Base-by-base conservation (phyloP, 176 grass and related monocot genomes). In the Aegilops tauschii region DNA sequence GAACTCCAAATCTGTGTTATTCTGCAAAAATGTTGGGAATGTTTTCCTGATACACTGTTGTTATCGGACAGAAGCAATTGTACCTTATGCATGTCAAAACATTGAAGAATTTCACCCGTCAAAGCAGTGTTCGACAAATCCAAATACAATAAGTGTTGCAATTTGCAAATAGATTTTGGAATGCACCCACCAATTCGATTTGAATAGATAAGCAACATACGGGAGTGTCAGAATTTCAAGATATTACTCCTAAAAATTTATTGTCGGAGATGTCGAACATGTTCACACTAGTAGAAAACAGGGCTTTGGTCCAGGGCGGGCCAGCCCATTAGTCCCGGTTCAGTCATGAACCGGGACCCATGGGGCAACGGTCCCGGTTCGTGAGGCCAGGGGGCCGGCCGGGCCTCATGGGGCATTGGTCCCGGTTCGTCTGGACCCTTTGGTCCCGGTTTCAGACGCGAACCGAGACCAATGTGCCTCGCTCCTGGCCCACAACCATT, bases 181-280 rank as follows among this genome's bases (percentile, higher is more conserved):
- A 92, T 85, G 4, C 20, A 25, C 17, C 85, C 86, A 76, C 20
- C 61, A 44, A 92, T 44, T 16, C 2, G 16, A 47, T 92, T 92
- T 40, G 65, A 82, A 18, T 50, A 85, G 8, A 88, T 32, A 76
- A 65, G n/a, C 30, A 84, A 42, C 5, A 7, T 39, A n/a, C 0
- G 4, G 64, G 61, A 42, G 49, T 16, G 42, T 52, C 29, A 47
- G 35, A 20, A 44, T 13, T 12, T 52, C 31, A 13, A 5, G 81
- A 65, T 12, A 80, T 17, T 23, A 9, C 2, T 63, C 21, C 79
- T 32, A 4, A 47, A 47, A 5, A 47, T 0, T 47, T 47, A 47
- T 47, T 47, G 11, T 21, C 56, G n/a, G 84, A 90, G 23, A 89
- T 49, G 69, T 74, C 50, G 17, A 89, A 21, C 5, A 29, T 21